These are phyloP conservation scores for Apiospora saccharicola DNA, from an alignment of 2,329 filamentous ascomycete species.

Conservation along the genomic window DNA sequence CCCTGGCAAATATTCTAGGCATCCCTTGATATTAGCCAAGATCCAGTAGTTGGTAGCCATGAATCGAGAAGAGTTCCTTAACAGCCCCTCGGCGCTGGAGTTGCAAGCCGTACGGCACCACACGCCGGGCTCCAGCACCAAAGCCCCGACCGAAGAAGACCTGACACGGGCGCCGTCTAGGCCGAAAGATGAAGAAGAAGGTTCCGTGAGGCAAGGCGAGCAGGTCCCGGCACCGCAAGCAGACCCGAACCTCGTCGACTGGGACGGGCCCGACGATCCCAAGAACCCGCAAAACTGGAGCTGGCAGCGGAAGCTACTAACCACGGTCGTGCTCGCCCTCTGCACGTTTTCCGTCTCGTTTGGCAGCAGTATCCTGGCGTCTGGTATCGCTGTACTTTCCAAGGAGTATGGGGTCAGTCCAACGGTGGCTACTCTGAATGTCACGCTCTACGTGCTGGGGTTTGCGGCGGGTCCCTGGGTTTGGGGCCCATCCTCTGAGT, in stretches of 20 bases:
- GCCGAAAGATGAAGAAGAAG: background rate
- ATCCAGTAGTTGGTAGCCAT: background rate
- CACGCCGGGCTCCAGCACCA: background rate
- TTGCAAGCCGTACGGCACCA: background rate
- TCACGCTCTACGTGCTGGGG: conserved; percentile 60
- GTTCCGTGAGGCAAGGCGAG: background rate
- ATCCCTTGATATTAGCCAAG: too few species aligned
- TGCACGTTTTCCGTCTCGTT: conserved; percentile 31
- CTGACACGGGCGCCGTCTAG: background rate
- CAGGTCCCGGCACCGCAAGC: background rate
- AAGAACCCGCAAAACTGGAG: conserved; percentile 33
- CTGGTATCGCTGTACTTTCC: conserved; percentile 29
- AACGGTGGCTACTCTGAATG: conserved; percentile 47
- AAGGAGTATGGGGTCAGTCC: conserved; percentile 30
- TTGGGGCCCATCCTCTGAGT: conserved; percentile 63
- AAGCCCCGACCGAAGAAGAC: background rate
- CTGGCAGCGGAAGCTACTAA: conserved; percentile 27
- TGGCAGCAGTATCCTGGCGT: conserved; percentile 33
- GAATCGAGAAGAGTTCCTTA: background rate
- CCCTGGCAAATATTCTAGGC: too few species aligned
- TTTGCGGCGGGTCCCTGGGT: conserved; percentile 58
- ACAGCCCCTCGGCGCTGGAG: background rate
- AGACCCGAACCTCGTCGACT: conserved; percentile 26
- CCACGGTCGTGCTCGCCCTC: conserved; percentile 29
- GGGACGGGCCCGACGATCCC: conserved; percentile 33